These are phyloP conservation scores for Trametes maxima DNA, from an alignment of 768 basidiomycete species.

Conservation along the genomic window DNA sequence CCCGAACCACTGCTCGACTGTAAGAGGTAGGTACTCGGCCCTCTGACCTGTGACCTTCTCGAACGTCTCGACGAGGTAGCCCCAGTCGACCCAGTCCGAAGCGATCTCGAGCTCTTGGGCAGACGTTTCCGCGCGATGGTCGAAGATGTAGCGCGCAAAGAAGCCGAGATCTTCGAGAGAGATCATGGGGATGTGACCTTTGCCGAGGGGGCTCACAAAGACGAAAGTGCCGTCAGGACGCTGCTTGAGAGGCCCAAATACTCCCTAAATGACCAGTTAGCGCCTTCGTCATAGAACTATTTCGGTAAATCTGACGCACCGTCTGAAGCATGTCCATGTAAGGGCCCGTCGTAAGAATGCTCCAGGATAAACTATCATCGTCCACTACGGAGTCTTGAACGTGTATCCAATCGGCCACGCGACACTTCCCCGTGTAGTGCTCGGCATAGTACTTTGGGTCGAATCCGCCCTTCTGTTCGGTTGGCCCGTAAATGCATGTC, in stretches of 20 bases:
- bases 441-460: constrained; percentile 38
- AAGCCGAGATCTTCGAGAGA: constrained; percentile 37
- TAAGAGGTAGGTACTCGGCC: constrained; percentile 27
- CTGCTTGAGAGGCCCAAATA: constrained; percentile 29
- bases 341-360: constrained; percentile 6
- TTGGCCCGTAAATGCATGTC: constrained; percentile 19
- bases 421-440: constrained; percentile 44
- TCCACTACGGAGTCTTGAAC: constrained; percentile 29
- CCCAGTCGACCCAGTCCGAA: constrained; percentile 30
- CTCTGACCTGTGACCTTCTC: constrained; percentile 32
- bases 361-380: constrained; percentile 16
- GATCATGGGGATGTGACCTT: constrained; percentile 35
- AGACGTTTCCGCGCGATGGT: constrained; percentile 31
- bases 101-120: constrained; percentile 33
- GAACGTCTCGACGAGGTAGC: constrained; percentile 32
- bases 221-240: constrained; percentile 34
- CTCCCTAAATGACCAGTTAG: neutral
- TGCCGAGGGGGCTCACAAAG: constrained; percentile 32
- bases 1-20: constrained; percentile 24
- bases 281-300: neutral
- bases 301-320: neutral
- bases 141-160: constrained; percentile 35
- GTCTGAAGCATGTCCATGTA: constrained; percentile 26
- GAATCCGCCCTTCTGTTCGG: constrained; percentile 18
- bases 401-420: constrained; percentile 41